phyloP scores from a whole-genome alignment of 2,329 filamentous ascomycete genomes.

The Neoarthrinium moseri region DNA sequence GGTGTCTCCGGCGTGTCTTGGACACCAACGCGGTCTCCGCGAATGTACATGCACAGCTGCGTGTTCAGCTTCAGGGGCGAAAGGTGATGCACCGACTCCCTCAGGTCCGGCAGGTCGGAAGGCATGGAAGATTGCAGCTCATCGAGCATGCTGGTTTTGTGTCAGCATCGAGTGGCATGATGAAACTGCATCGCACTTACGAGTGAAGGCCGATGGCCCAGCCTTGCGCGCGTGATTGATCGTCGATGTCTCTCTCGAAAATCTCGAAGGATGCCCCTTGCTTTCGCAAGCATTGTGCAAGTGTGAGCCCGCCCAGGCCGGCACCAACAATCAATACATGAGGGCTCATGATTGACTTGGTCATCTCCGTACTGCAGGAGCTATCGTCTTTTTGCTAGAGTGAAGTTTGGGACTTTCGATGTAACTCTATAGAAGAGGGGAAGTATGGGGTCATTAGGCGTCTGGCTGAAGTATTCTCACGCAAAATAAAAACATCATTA shows the following conservation, averaged over 20 bases:
- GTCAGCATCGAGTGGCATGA: not conserved
- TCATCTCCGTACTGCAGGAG: too few relatives aligned
- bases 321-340: slow-evolving; percentile 5
- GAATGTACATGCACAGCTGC: not conserved
- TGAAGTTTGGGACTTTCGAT: too few relatives aligned
- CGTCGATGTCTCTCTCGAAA: slow-evolving; percentile 3
- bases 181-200: not conserved
- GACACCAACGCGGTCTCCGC: slow-evolving; percentile 1
- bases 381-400: too few relatives aligned
- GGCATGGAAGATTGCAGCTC: slow-evolving; percentile 3
- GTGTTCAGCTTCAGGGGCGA: slow-evolving; percentile 1
- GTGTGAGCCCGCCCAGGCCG: slow-evolving; percentile 6
- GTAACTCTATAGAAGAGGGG: too few relatives aligned
- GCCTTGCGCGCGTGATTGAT: slow-evolving; percentile 4
- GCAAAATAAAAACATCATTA: too few relatives aligned
- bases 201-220: slow-evolving; percentile 8
- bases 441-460: too few relatives aligned
- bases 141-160: slow-evolving; percentile 1
- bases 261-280: slow-evolving; percentile 3
- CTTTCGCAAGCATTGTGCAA: slow-evolving; percentile 7
- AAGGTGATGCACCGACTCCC: not conserved
- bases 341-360: not conserved
- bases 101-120: not conserved
- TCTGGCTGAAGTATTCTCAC: too few relatives aligned
- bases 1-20: slow-evolving; percentile 7